Conservation (phyloP, 2,329 filamentous ascomycete species). For the Scedosporium minutisporum region DNA sequence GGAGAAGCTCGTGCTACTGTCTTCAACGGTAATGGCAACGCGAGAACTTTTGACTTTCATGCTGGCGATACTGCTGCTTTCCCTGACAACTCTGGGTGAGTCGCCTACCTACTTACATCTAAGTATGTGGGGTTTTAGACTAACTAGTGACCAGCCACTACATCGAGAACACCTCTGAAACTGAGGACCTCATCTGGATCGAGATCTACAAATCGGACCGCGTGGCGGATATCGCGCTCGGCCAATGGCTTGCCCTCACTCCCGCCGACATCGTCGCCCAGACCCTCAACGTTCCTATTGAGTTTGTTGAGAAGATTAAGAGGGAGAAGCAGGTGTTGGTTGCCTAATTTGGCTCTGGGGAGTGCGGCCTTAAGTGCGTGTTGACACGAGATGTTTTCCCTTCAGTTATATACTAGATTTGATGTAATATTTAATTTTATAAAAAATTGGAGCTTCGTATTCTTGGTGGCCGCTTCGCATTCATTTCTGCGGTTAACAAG, state of each 20-base stretch:
- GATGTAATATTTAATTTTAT: too few species aligned
- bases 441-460: too few species aligned
- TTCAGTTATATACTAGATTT: not conserved
- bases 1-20: slow-evolving; percentile 53
- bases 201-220: slow-evolving; percentile 61
- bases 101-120: slow-evolving; percentile 10
- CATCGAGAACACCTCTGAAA: slow-evolving; percentile 57
- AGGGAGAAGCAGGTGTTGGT: slow-evolving; percentile 53
- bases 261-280: slow-evolving; percentile 52
- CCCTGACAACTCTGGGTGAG: slow-evolving; percentile 51
- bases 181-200: slow-evolving; percentile 56
- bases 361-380: too few species aligned
- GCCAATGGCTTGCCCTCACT: slow-evolving; percentile 61
- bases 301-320: slow-evolving; percentile 47
- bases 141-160: slow-evolving; percentile 40
- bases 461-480: too few species aligned
- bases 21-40: slow-evolving; percentile 50
- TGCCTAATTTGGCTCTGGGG: slow-evolving; percentile 13
- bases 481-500: too few species aligned
- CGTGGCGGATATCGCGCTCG: slow-evolving; percentile 56
- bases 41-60: slow-evolving; percentile 57
- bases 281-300: slow-evolving; percentile 46
- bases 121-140: not conserved
- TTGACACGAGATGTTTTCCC: not conserved
- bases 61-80: slow-evolving; percentile 61